Evolutionary conservation across 148 eudicot species (phyloP).

Genomic region (Salicornia ramosissima): DNA sequence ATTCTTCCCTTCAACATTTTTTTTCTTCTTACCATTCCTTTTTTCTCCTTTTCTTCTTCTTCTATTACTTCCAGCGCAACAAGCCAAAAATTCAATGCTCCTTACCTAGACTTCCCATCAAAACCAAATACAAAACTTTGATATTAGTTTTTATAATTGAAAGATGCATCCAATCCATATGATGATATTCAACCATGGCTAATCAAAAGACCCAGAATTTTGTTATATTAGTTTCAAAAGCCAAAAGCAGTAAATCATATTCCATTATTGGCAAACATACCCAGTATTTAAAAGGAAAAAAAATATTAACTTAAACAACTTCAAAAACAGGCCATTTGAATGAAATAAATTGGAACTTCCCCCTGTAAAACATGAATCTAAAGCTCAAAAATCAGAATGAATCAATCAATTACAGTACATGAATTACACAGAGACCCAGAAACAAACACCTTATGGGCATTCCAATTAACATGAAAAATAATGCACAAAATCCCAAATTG

Average conservation of each 20-base stretch:
- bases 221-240: background rate
- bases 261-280: background rate
- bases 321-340: slow-evolving; percentile 13
- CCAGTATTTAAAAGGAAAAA: slow-evolving; percentile 9
- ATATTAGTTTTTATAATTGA: background rate
- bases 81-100: slow-evolving; percentile 13
- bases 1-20: slow-evolving; percentile 40
- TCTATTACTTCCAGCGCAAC: slow-evolving; percentile 20
- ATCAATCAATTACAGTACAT: no score
- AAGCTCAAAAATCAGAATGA: background rate
- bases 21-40: slow-evolving; percentile 50
- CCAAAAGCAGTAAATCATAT: slow-evolving; percentile 12
- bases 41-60: slow-evolving; percentile 11
- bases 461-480: slow-evolving; percentile 6
- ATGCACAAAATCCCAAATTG: background rate
- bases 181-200: background rate
- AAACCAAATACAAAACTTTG: background rate
- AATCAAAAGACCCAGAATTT: background rate
- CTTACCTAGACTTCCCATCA: slow-evolving; percentile 2
- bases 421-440: background rate
- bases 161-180: background rate
- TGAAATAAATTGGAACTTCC: background rate
- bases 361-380: background rate
- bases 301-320: background rate
- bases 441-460: slow-evolving; percentile 33